Evolutionary conservation across 495 filamentous ascomycete species (phyloP), one percentile per base, ranked within the genome.

Genomic region (Chaetomium fimeti): DNA sequence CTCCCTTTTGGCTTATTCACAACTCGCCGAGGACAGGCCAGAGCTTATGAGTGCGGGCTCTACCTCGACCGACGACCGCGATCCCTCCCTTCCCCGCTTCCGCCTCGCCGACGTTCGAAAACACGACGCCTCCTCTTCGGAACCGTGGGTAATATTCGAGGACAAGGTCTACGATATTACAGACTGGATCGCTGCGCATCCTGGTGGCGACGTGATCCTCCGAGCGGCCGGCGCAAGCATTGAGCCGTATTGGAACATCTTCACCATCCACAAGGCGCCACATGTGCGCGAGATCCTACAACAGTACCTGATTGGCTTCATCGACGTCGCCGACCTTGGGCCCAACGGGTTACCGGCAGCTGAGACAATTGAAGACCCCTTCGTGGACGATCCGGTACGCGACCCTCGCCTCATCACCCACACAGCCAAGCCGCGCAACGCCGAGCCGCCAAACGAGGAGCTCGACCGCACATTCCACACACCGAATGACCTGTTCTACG

Each of bases 181-280:
- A 12, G 78, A 83, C 29, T 87, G 82, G 81, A 66, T 87, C 1
- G 70, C 74, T 5, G 81, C 76, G n/a, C 85, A 87, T 64, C 85
- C 85, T 0, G 84, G 85, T 24, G 84, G 85, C 4, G 82, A 85
- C 51, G 81, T 87, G 3, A 87, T 87, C 61, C 75, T 86, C 15
- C 78, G 82, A 18, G 85, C 84, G 3, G 82, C 79, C 2, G 85
- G 85, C 22, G 81, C 78, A 45, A 77, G 74, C 58, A 77, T 87
- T 28, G 85, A 87, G 52, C 84, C 81, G 1, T 87, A 87, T 71
- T 87, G 85, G 85, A 74, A 87, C 42, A 86, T 87, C 52, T 87
- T 87, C 57, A 77, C 78, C 48, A 86, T 87, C 53, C 85, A 87
- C 69, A 83, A 86, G 68, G 71, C 79, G 29, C 73, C 80, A 11